phyloP scores from a whole-genome alignment of 345 rosid genomes.

The Turnera subulata region DNA sequence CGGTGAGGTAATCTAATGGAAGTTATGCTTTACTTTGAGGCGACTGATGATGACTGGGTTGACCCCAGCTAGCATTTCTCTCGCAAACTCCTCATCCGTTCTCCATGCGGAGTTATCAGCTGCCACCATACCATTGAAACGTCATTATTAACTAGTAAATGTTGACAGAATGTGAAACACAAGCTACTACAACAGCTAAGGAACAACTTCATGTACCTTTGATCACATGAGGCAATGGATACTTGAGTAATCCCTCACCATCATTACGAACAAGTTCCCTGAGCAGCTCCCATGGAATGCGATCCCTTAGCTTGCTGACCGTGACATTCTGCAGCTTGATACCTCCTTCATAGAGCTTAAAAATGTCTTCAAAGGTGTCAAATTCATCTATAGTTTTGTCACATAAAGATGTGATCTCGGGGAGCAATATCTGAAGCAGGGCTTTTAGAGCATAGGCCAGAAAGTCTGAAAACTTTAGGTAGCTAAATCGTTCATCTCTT shows the following conservation, averaged over 20 bases:
- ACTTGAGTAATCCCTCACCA: constrained; percentile 66
- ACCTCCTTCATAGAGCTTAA: constrained; percentile 67
- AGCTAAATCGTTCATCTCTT: constrained; percentile 78
- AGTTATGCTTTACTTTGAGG: constrained; percentile 31
- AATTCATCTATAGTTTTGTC: constrained; percentile 85
- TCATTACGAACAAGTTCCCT: constrained; percentile 78
- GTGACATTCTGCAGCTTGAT: constrained; percentile 37
- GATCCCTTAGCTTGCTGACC: constrained; percentile 45
- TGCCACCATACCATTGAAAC: constrained; percentile 19
- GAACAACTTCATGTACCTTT: constrained; percentile 41
- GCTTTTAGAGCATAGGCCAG: constrained; percentile 80
- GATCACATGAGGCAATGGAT: constrained; percentile 80
- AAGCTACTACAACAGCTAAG: neutral
- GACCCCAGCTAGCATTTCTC: constrained; percentile 72
- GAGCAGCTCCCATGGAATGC: constrained; percentile 83
- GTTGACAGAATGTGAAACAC: neutral
- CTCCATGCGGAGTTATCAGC: constrained; percentile 65
- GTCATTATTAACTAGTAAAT: neutral
- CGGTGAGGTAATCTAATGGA: neutral
- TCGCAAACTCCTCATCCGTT: constrained; percentile 63
- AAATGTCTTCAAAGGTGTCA: constrained; percentile 65
- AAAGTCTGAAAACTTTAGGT: constrained; percentile 78
- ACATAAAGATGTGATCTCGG: constrained; percentile 59
- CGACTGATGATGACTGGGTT: constrained; percentile 57
- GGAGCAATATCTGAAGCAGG: constrained; percentile 52